Evolutionary conservation across 257 asterid genomes (phyloP), one percentile per base, ranked within the genome.

Genomic region (Rhazya stricta): DNA sequence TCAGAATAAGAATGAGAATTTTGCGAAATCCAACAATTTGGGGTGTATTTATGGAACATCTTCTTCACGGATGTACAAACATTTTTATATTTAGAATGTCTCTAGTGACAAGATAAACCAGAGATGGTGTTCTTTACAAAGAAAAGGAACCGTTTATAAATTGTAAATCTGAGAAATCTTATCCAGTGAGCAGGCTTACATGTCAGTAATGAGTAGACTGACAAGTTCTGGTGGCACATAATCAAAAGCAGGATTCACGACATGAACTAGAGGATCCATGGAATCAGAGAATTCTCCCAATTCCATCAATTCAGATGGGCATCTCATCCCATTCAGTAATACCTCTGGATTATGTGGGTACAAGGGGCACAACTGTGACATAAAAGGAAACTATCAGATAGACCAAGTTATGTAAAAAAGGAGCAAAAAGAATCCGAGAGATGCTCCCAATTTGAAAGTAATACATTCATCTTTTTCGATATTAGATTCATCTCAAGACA

Each of bases 311-410:
- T 91, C 96, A 45, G 96, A 86, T 69, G 97, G 96, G 74, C 95
- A 90, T 79, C 88, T 91, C 81, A 91, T 81, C 76, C 90, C 95
- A 81, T 88, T 91, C 75, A 90, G 80, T 72, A 90, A 78, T 79
- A 91, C 87, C 88, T 91, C 97, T n/a, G 97, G 97, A 86, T 88
- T 90, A 87, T 90, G 95, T 41, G 97, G 96, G 81, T 91, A 91
- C 54, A 87, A 77, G 34, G 97, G 97, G 68, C 96, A 91, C 83
- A 91, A 56, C 96, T 91, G 91, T 67, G 51, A 74, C 60, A 78
- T 74, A 61, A 53, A 80, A 37, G 79, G 78, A 80, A 29, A 41
- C 23, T 57, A 45, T 63, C 39, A 63, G 7, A 63, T 0, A 32
- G 69, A 63, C 4, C 32, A 48, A 67, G 41, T 54, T 42, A 30